Evolutionary conservation across 163 green algal species (phyloP).

Genomic region (Prototheca wickerhamii): DNA sequence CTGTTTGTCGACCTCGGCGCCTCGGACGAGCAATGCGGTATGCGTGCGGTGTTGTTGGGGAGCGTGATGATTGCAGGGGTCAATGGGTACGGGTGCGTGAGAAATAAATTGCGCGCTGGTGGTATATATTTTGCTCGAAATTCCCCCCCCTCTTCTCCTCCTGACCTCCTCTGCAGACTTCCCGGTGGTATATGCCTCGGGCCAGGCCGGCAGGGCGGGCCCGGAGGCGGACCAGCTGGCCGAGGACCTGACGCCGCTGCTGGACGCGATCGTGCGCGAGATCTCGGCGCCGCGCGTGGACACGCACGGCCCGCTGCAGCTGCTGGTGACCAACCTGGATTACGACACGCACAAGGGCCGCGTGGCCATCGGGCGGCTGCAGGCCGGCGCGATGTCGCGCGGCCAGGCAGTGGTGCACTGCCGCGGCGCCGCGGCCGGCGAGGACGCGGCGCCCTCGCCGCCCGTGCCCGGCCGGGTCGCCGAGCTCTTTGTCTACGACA

Average conservation of each 20-base stretch:
- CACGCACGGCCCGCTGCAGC: slow-evolving; percentile 65
- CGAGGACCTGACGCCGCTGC: slow-evolving; percentile 84
- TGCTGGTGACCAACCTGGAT: slow-evolving; percentile 93
- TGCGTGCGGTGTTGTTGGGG: slow-evolving; percentile 65
- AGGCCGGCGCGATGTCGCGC: slow-evolving; percentile 61
- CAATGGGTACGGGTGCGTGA: no score
- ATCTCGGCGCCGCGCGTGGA: slow-evolving; percentile 32
- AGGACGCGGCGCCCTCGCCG: not conserved
- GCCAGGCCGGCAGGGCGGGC: slow-evolving; percentile 83
- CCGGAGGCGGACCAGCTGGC: slow-evolving; percentile 49
- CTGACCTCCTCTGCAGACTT: slow-evolving; percentile 26
- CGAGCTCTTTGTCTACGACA: slow-evolving; percentile 96
- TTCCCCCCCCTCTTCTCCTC: not conserved
- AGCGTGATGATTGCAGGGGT: no score
- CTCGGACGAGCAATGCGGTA: slow-evolving; percentile 88
- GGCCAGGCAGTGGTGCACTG: slow-evolving; percentile 41
- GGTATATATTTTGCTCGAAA: no score
- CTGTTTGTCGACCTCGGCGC: slow-evolving; percentile 91
- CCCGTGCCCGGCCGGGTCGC: slow-evolving; percentile 47
- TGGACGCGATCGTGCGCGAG: slow-evolving; percentile 83
- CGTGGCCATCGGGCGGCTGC: slow-evolving; percentile 88
- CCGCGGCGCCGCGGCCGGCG: not conserved
- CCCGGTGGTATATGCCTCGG: slow-evolving; percentile 62
- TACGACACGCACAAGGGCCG: slow-evolving; percentile 96
- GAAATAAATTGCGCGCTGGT: no score